Conservation (phyloP, 495 filamentous ascomycete genomes). For the Penicillium roqueforti region DNA sequence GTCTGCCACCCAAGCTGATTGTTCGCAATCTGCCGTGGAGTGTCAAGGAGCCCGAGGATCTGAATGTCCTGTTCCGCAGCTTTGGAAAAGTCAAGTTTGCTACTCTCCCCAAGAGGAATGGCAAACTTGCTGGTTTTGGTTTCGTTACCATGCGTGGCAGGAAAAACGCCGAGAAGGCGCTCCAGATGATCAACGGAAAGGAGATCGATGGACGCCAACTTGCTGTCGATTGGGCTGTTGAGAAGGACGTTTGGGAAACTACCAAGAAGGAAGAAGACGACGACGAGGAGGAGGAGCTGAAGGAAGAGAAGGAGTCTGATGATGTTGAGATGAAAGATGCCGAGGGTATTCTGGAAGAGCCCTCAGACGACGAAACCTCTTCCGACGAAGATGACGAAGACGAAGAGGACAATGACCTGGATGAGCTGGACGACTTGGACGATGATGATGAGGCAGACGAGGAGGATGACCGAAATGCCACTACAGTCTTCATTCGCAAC, state of each 20-base stretch:
- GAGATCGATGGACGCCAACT: constrained; percentile 79
- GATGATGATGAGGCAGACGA: constrained; percentile 52
- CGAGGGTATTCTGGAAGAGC: constrained; percentile 24
- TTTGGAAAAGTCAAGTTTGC: constrained; percentile 86
- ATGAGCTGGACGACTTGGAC: constrained; percentile 29
- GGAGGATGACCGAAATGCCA: constrained; percentile 53
- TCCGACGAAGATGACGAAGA: constrained; percentile 28
- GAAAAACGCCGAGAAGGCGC: constrained; percentile 88
- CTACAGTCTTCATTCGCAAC: constrained; percentile 90
- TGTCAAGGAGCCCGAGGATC: constrained; percentile 77
- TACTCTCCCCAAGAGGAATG: constrained; percentile 71
- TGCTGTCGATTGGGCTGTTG: constrained; percentile 95
- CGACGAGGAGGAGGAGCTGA: constrained; percentile 27
- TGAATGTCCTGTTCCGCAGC: constrained; percentile 70
- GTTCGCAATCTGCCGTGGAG: constrained; percentile 96
- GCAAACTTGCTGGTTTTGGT: constrained; percentile 79
- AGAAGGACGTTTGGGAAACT: constrained; percentile 79
- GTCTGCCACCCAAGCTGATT: constrained; percentile 77
- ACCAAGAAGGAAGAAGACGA: constrained; percentile 42
- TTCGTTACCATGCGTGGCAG: constrained; percentile 84
- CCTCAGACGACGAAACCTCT: constrained; percentile 23
- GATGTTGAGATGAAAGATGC: constrained; percentile 40
- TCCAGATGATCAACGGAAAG: constrained; percentile 82
- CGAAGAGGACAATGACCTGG: constrained; percentile 26
- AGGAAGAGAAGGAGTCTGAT: constrained; percentile 22